These are phyloP conservation scores for Pleodorina starrii DNA, from an alignment of 139 green algal species.

Conservation along the genomic window DNA sequence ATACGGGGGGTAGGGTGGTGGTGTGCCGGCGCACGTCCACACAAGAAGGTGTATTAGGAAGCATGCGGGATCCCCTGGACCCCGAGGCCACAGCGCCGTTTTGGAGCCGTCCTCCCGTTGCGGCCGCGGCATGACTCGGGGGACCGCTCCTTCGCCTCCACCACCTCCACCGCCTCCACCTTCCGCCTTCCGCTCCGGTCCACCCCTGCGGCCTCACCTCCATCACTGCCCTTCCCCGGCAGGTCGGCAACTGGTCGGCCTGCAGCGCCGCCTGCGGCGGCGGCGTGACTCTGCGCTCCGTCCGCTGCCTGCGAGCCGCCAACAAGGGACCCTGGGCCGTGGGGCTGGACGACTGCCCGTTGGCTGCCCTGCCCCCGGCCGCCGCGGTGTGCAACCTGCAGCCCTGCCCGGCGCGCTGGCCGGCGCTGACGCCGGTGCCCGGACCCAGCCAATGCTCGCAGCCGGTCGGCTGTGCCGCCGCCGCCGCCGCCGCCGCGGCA, in stretches of 20 bases:
- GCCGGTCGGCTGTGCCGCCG: neutral
- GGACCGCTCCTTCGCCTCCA: no score
- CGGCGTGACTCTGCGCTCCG: conserved; percentile 48
- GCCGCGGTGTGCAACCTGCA: conserved; percentile 6
- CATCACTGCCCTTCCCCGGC: no score
- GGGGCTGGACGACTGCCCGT: conserved; percentile 60
- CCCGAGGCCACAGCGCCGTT: no score
- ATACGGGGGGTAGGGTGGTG: no score
- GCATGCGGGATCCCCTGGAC: no score
- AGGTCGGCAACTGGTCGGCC: conserved; percentile 61
- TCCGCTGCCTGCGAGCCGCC: conserved; percentile 51
- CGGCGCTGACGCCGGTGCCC: neutral
- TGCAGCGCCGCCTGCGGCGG: conserved; percentile 65
- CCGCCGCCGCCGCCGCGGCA: neutral
- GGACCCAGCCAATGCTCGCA: conserved; percentile 6
- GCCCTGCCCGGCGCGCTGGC: neutral
- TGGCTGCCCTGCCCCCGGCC: neutral
- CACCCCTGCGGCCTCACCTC: no score
- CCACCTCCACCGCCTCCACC: no score
- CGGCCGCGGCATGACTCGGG: no score
- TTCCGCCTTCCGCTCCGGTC: no score
- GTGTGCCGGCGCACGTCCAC: no score
- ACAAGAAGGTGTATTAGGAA: no score
- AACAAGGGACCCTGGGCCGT: conserved; percentile 24
- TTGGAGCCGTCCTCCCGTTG: no score